Conservation (phyloP, 2,329 filamentous ascomycete species). For the Leptodontidium sp. region DNA sequence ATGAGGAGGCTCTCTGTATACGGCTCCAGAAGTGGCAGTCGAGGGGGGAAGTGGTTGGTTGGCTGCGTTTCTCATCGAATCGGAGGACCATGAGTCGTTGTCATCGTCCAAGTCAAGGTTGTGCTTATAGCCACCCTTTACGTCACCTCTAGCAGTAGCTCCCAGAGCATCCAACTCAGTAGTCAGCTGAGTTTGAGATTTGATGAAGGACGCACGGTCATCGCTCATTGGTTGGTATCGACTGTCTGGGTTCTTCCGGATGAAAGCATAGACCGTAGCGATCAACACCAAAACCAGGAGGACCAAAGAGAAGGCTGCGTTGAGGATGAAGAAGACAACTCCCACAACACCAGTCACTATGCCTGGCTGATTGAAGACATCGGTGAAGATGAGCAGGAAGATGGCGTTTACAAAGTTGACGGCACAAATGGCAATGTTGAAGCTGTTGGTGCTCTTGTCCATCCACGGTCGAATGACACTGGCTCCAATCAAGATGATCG, state of each 20-base stretch:
- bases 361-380: conserved; percentile 83
- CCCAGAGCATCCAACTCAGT: conserved; percentile 92
- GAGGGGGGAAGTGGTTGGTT: conserved; percentile 47
- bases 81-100: conserved; percentile 70
- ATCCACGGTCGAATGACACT: conserved; percentile 92
- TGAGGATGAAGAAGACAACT: conserved; percentile 87
- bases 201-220: conserved; percentile 96
- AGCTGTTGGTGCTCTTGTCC: conserved; percentile 97
- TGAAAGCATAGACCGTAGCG: conserved; percentile 79
- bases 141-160: conserved; percentile 84
- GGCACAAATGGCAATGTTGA: conserved; percentile 91
- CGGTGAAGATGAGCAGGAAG: conserved; percentile 88
- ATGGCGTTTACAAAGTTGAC: conserved; percentile 92
- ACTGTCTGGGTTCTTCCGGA: conserved; percentile 92
- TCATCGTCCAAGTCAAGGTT: conserved; percentile 76
- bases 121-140: conserved; percentile 68
- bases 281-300: conserved; percentile 84
- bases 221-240: conserved; percentile 97
- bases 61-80: conserved; percentile 57
- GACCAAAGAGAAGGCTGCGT: conserved; percentile 83
- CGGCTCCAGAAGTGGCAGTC: conserved; percentile 40
- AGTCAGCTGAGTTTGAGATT: conserved; percentile 86
- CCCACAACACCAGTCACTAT: conserved; percentile 89
- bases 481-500: conserved; percentile 76
- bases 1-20: conserved; percentile 49